Evolutionary conservation across 2,329 filamentous ascomycete genomes (phyloP), one percentile per base, ranked within the genome.

Genomic region (Macroventuria anomochaeta): DNA sequence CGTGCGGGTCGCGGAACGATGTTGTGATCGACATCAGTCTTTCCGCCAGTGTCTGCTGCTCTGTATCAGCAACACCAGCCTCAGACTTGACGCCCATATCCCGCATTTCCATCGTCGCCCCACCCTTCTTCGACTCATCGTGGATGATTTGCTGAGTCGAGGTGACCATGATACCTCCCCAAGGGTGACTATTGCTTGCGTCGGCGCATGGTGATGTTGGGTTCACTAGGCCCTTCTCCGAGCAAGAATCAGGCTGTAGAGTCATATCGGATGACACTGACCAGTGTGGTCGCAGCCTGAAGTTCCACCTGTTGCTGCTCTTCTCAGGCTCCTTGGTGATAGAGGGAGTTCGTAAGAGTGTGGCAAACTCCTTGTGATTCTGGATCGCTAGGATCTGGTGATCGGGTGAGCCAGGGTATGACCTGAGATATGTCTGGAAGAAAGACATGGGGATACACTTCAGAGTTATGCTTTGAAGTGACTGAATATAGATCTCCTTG

Each of bases 291-390:
- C 58, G 61, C 25, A 65, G 55, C 1, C 47, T 46, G 13, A 36
- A 50, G 2, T 59, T 55, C 64, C 63, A 69, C 44, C 49, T 64
- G 15, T 46, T 59, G 20, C 42, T 33, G 5, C 53, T 32, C 3
- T 53, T 34, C 7, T 52, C 40, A 3, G 58, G 25, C 26, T 53
- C 42, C 6, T 46, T 48, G 0, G 63, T 56, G 25, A 38, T 49
- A 5, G 55, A 47, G 1, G 55, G 29, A 28, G 68, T 61, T 3
- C 54, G 53, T 10, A 55, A 38, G 3, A 79, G 67, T 6, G 74
- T 69, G 40, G 71, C 72, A 52, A 81, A 81, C 26, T 80, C 77
- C 33, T 75, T 73, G 52, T 80, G 77, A 41, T 80, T 79, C 34
- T 75, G 73, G 12, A 74, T 74, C 3, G 73, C 74, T 3, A 81